Evolutionary conservation across 2,329 filamentous ascomycete species (phyloP), one percentile per base, ranked within the genome.

Genomic region (Truncatella angustata): DNA sequence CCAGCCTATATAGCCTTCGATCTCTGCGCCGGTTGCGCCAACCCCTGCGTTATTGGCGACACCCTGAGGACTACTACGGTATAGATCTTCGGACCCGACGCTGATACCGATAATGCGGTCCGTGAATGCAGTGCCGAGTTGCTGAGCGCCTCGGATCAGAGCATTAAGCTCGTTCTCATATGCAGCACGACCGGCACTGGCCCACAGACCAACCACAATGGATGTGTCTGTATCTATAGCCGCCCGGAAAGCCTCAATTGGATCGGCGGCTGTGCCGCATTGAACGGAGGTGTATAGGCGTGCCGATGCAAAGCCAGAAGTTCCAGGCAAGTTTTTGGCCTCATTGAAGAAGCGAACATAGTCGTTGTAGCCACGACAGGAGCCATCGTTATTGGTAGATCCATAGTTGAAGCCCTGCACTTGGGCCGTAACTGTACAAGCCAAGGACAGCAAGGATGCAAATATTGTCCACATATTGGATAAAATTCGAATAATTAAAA

Each of bases 401-500:
- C 72, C 74, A 60, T 77, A 77, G 70, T 74, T 77, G 69, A 78
- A 77, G 56, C 75, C 75, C 49, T 58, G 58, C 11, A 60, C 49
- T 44, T 61, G 56, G 30, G 63, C 57, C 9, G 55, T 24, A 16
- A 54, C 57, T 11, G 51, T 49, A 6, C 52, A 49, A 10, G 52
- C 54, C 16, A 58, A 18, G 51, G 21, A 42, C 10, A 47, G 30
- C 14, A 46, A 18, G 1, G 43, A n/a, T 30, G 20, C n/a, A 14
- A 21, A 7, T 7, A 9, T 32, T 7, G 28, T 9, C 36, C 36
- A 16, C 36, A 16, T 39, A 39, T 11, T 16, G 14, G 16, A 9
- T 39, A 7, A 16, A 39, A 11, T 16, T 20, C n/a, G n/a, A n/a
- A n/a, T n/a, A n/a, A n/a, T n/a, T n/a, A n/a, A n/a, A n/a, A n/a